Conservation (phyloP, 768 basidiomycete genomes). For the Boletus vermiculosoides region DNA sequence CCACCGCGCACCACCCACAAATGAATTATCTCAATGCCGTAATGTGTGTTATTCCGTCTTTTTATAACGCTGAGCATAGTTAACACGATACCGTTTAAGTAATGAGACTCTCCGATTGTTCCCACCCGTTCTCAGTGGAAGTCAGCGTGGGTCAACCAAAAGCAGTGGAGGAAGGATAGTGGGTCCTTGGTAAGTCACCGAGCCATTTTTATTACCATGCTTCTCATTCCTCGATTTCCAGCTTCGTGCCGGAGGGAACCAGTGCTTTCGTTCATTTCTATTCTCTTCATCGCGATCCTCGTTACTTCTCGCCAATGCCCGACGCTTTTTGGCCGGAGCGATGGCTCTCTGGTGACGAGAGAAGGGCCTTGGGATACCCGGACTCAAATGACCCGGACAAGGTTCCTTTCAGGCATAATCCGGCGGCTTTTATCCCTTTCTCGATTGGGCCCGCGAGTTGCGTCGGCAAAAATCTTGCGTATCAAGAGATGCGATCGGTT, state of each 20-base stretch:
- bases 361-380: slow-evolving; percentile 23
- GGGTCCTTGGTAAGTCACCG: slow-evolving; percentile 39
- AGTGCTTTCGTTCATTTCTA: slow-evolving; percentile 43
- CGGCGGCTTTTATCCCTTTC: slow-evolving; percentile 45
- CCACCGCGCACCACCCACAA: slow-evolving; percentile 28
- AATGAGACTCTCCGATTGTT: slow-evolving; percentile 51
- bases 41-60: slow-evolving; percentile 24
- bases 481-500: slow-evolving; percentile 42
- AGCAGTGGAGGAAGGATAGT: slow-evolving; percentile 38
- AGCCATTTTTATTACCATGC: not conserved
- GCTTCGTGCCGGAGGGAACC: slow-evolving; percentile 46
- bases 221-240: slow-evolving; percentile 22
- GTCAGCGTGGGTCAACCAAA: slow-evolving; percentile 40
- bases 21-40: slow-evolving; percentile 37
- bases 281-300: slow-evolving; percentile 45
- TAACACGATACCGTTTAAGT: slow-evolving; percentile 31
- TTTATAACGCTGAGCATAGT: not conserved
- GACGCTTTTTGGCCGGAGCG: slow-evolving; percentile 45
- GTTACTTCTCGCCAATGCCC: slow-evolving; percentile 46
- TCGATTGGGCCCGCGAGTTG: slow-evolving; percentile 46
- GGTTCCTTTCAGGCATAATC: slow-evolving; percentile 33
- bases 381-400: slow-evolving; percentile 28
- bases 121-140: slow-evolving; percentile 49
- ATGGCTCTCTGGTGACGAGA: slow-evolving; percentile 37
- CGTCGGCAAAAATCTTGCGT: slow-evolving; percentile 44